Base-by-base conservation (phyloP, 805 yeast genomes). In the Zygotorulaspora chibaensis region DNA sequence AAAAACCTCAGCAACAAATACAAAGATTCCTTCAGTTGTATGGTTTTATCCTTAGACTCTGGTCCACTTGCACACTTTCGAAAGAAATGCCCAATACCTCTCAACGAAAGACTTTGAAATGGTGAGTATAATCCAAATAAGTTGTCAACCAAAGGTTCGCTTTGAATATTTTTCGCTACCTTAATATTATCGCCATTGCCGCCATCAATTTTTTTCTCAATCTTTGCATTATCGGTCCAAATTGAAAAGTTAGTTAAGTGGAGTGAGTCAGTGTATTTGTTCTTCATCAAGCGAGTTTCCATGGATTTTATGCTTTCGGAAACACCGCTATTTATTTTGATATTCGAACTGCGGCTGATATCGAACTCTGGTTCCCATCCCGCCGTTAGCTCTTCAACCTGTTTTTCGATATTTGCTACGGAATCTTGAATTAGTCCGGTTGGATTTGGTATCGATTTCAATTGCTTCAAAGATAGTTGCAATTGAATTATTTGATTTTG, bases 91-190 rank as follows among this genome's bases (percentile, higher is more conserved):
- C 66, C 66, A 11, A 63, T 60, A 23, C 66, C 67, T 45, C 56
- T 49, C 11, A 62, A 48, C 1, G 68, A 64, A 27, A 61, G 47
- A n/a, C 53, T 46, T 31, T 59, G 58, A 16, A 53, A 48, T 7
- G 66, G 62, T 2, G 65, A 57, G 43, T 58, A 63, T 20, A 64
- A 46, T 6, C 68, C 68, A 40, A 58, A 60, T 25, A 56, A 33
- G 26, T 56, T 62, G 43, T 63, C 66, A 11, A 64, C 51, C 18
- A 62, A 38, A 1, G 66, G 63, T 20, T 56, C 48, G 25, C 54
- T 49, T 11, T 33, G 42, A 30, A 45, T 30, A 28, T 42, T 39
- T 13, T 47, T 40, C 29, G 46, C 39, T 23, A 40, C 45, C 4
- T 42, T 17, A n/a, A n/a, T 27, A 16, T 28, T 45, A 13, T 27